These are phyloP conservation scores for Halenospora varia DNA, from an alignment of 495 filamentous ascomycete genomes.

Conservation along the genomic window DNA sequence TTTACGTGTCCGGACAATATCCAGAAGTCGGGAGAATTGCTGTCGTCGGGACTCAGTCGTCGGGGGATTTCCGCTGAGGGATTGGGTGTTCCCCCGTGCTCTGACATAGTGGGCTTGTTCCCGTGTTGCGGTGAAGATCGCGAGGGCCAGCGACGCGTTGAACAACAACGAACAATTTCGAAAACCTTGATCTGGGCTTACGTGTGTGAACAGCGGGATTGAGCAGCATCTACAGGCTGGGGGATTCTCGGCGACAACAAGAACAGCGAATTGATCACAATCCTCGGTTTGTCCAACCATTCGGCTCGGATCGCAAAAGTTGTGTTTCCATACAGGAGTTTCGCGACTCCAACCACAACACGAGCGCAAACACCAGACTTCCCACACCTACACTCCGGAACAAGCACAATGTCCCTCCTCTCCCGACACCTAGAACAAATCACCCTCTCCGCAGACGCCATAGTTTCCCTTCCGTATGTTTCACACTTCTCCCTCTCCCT, in stretches of 20 bases:
- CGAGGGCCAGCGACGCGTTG: background rate
- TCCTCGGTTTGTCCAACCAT: background rate
- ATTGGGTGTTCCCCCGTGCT: too few relatives aligned
- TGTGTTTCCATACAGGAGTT: background rate
- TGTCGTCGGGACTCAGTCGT: background rate
- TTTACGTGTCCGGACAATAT: background rate
- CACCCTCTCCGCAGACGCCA: conserved; percentile 71
- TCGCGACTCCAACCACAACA: conserved; percentile 4
- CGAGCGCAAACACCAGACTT: background rate
- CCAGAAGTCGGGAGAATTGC: background rate
- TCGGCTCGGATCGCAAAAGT: too few relatives aligned
- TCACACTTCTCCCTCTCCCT: conserved; percentile 37
- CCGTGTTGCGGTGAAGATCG: background rate
- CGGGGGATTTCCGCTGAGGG: background rate
- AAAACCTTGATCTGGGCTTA: background rate
- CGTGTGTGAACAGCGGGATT: background rate
- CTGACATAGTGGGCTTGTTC: too few relatives aligned
- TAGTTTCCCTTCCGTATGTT: conserved; percentile 77
- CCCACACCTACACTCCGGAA: background rate
- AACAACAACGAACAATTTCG: background rate
- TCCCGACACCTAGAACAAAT: conserved; percentile 90
- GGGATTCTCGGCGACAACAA: background rate
- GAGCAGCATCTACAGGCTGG: background rate
- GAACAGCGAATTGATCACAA: background rate
- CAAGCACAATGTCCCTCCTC: conserved; percentile 65